phyloP scores from a whole-genome alignment of 1,284 basidiomycete genomes.

The Marasmius sp. region DNA sequence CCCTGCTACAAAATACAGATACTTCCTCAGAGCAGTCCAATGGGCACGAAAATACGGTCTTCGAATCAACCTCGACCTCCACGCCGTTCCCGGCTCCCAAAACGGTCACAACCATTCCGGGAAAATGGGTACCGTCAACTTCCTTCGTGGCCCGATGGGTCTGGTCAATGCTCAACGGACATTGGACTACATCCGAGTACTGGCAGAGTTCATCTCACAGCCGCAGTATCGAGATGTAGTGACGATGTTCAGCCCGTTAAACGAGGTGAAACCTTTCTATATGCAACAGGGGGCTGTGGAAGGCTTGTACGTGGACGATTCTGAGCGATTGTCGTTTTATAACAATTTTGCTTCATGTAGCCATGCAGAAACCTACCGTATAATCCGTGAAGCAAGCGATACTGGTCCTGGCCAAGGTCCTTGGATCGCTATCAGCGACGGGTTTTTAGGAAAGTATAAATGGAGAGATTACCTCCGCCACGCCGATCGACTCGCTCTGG shows the following conservation, averaged over 20 bases:
- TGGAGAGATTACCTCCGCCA: conserved; percentile 77
- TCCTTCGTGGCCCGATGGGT: conserved; percentile 68
- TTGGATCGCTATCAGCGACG: conserved; percentile 81
- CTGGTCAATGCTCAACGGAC: conserved; percentile 85
- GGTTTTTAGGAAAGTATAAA: conserved; percentile 58
- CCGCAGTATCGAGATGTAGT: conserved; percentile 83
- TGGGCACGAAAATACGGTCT: conserved; percentile 98
- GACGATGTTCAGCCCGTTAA: conserved; percentile 80
- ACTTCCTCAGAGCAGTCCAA: conserved; percentile 84
- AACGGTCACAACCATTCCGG: conserved; percentile 85
- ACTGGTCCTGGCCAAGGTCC: conserved; percentile 82
- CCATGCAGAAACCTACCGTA: conserved; percentile 77
- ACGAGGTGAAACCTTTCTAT: conserved; percentile 63
- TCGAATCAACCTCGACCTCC: conserved; percentile 89
- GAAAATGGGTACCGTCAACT: conserved; percentile 63
- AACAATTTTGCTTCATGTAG: conserved; percentile 27
- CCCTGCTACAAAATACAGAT: conserved; percentile 39
- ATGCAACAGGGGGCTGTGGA: conserved; percentile 44
- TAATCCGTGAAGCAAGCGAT: conserved; percentile 62
- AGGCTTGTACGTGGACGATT: neutral
- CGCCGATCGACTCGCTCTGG: conserved; percentile 79
- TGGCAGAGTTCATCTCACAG: conserved; percentile 92
- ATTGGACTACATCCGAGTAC: conserved; percentile 85
- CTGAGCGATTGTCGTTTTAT: no score
- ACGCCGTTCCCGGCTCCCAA: conserved; percentile 74